Evolutionary conservation across 1,284 basidiomycete species (phyloP).

Genomic region (Psilocybe mexicana): DNA sequence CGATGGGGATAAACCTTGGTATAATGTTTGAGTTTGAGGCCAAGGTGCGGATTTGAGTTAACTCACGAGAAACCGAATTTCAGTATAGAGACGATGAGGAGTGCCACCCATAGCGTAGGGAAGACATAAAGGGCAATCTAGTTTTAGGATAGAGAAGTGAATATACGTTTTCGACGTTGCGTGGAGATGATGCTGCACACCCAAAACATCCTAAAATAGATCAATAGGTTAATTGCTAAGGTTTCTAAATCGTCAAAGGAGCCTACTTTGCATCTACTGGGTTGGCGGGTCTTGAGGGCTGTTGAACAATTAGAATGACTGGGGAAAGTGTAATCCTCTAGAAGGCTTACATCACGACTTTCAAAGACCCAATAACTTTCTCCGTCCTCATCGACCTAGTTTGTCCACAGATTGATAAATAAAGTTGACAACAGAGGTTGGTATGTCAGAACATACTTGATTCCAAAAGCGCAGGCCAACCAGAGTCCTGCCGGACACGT

Average conservation of each 20-base stretch:
- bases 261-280: conserved; percentile 85
- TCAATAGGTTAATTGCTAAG: conserved; percentile 11
- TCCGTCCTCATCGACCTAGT: conserved; percentile 88
- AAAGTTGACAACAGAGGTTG: conserved; percentile 1
- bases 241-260: conserved; percentile 2
- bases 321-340: background rate
- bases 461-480: conserved; percentile 97
- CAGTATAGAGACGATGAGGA: conserved; percentile 86
- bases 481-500: conserved; percentile 87
- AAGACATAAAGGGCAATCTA: conserved; percentile 90
- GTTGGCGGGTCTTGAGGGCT: conserved; percentile 91
- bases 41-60: conserved; percentile 7
- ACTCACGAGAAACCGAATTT: conserved; percentile 85
- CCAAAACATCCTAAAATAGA: conserved; percentile 82
- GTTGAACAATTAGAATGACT: conserved; percentile 6
- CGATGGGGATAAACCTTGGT: conserved; percentile 82
- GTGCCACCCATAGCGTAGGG: conserved; percentile 82
- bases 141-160: conserved; percentile 15
- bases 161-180: background rate
- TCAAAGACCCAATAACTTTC: conserved; percentile 97
- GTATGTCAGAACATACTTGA: conserved; percentile 53
- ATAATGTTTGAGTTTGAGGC: conserved; percentile 4
- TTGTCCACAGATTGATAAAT: conserved; percentile 1
- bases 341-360: conserved; percentile 75
- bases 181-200: conserved; percentile 38